Evolutionary conservation across 2,329 filamentous ascomycete genomes (phyloP).

Genomic region (Cladophialophora chaetospira): DNA sequence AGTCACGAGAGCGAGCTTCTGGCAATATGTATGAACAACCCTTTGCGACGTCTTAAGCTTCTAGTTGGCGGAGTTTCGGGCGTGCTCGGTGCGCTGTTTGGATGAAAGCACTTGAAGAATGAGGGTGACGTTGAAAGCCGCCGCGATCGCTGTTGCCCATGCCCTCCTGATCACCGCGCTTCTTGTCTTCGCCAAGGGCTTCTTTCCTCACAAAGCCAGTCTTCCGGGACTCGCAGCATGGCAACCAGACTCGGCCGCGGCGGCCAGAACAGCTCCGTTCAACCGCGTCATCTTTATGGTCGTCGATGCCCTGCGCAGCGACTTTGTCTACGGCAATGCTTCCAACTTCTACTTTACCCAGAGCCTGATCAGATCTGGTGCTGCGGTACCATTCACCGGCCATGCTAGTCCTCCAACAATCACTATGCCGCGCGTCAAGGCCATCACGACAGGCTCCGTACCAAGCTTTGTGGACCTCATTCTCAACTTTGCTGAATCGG

Average conservation of each 20-base stretch:
- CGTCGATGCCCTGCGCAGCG: conserved; percentile 90
- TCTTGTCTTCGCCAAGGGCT: conserved; percentile 76
- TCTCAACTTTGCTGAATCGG: conserved; percentile 91
- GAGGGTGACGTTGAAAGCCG: background rate
- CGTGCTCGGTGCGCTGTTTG: too few species aligned
- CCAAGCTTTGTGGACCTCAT: conserved; percentile 97
- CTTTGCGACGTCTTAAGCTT: too few species aligned
- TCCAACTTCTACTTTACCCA: conserved; percentile 90
- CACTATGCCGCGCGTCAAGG: conserved; percentile 96
- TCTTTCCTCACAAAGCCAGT: conserved; percentile 97
- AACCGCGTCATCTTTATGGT: conserved; percentile 96
- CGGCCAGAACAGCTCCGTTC: conserved; percentile 57
- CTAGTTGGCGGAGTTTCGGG: too few species aligned
- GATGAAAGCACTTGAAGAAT: too few species aligned
- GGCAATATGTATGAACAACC: too few species aligned
- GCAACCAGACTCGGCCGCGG: conserved; percentile 38
- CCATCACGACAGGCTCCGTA: conserved; percentile 96
- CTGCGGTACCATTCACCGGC: conserved; percentile 89
- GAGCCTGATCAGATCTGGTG: conserved; percentile 78
- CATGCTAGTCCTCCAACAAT: conserved; percentile 96
- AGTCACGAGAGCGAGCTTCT: too few species aligned
- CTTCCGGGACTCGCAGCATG: conserved; percentile 77
- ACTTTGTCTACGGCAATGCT: conserved; percentile 69
- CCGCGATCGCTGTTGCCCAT: conserved; percentile 25
- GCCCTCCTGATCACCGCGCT: conserved; percentile 43